Evolutionary conservation across 495 filamentous ascomycete genomes (phyloP).

Genomic region (Podospora pseudopauciseta): DNA sequence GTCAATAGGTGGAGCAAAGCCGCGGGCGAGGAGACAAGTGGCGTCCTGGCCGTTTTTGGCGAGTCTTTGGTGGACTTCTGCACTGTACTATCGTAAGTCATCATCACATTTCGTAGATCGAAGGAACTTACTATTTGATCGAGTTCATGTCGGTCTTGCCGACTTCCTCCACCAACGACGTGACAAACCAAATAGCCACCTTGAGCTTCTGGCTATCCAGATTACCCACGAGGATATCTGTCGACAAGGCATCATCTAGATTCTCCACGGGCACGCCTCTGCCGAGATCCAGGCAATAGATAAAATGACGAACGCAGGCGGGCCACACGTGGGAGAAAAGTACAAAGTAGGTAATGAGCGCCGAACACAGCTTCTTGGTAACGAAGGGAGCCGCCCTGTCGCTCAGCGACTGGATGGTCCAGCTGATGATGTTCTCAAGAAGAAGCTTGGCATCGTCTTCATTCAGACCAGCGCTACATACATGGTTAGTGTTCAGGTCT

Average conservation of each 20-base stretch:
- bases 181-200: slow-evolving; percentile 67
- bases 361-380: slow-evolving; percentile 76
- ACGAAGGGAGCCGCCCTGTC: slow-evolving; percentile 62
- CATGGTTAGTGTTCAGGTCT: slow-evolving; percentile 4
- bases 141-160: slow-evolving; percentile 59
- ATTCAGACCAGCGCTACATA: slow-evolving; percentile 54
- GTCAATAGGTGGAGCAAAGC: slow-evolving; percentile 36
- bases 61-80: slow-evolving; percentile 49
- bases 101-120: slow-evolving; percentile 1
- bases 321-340: slow-evolving; percentile 67
- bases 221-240: slow-evolving; percentile 50
- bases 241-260: slow-evolving; percentile 48
- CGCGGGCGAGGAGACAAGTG: slow-evolving; percentile 44
- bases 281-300: slow-evolving; percentile 57
- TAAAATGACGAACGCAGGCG: slow-evolving; percentile 64
- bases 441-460: slow-evolving; percentile 60
- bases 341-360: slow-evolving; percentile 74
- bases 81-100: slow-evolving; percentile 15
- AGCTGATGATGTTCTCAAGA: slow-evolving; percentile 65
- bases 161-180: slow-evolving; percentile 71
- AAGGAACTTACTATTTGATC: slow-evolving; percentile 49
- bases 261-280: slow-evolving; percentile 45
- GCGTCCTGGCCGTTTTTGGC: slow-evolving; percentile 51
- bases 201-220: slow-evolving; percentile 54
- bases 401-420: slow-evolving; percentile 58